phyloP scores from a whole-genome alignment of 306 rosid genomes.

The Glycine latifolia region DNA sequence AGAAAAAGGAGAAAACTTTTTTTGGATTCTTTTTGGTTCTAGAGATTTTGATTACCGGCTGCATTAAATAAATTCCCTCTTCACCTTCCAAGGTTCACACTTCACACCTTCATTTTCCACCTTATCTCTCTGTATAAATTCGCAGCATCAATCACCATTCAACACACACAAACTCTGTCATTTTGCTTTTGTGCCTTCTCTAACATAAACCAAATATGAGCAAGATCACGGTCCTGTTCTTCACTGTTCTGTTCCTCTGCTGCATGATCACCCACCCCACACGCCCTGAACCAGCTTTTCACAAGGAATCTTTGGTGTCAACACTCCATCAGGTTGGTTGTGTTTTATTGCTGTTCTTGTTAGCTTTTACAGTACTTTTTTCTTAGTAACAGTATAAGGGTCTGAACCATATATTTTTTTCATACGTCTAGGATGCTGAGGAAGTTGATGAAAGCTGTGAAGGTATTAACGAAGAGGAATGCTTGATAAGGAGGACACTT shows the following conservation, averaged over 20 bases:
- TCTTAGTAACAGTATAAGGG: not conserved
- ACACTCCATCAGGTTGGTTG: constrained; percentile 36
- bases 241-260: constrained; percentile 48
- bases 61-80: constrained; percentile 38
- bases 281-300: constrained; percentile 18
- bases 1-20: not conserved
- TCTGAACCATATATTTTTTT: not conserved
- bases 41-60: not conserved
- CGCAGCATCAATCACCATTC: not conserved
- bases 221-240: constrained; percentile 46
- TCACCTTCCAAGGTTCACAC: constrained; percentile 42
- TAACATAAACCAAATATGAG: constrained; percentile 47
- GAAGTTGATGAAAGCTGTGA: constrained; percentile 48
- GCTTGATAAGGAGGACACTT: constrained; percentile 64
- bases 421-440: constrained; percentile 30
- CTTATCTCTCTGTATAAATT: constrained; percentile 46
- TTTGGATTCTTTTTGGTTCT: not conserved
- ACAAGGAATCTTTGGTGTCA: constrained; percentile 10
- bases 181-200: too few species aligned
- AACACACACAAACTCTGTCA: constrained; percentile 23
- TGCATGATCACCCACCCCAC: constrained; percentile 44
- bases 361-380: not conserved
- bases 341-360: not conserved
- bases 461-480: constrained; percentile 55
- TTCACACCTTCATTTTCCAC: constrained; percentile 25